Conservation (phyloP, 73 alveolate species). For the Diophrys appendiculata region DNA sequence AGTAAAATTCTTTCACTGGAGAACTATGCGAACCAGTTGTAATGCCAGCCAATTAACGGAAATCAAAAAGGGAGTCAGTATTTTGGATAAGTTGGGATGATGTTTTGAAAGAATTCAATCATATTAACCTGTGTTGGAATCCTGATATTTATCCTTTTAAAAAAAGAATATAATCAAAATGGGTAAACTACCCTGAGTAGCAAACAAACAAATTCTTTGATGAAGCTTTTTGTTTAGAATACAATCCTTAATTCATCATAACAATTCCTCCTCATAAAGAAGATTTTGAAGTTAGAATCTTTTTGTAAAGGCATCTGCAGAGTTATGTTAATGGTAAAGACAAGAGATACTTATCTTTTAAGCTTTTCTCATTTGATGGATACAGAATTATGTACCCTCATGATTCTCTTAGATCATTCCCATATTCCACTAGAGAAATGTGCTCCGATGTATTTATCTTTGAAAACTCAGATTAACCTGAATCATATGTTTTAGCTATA, state of each 20-base stretch:
- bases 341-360: conserved; percentile 26
- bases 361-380: conserved; percentile 59
- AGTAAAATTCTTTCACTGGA: conserved; percentile 22
- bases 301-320: conserved; percentile 52
- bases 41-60: conserved; percentile 14
- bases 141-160: conserved; percentile 57
- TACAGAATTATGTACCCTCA: conserved; percentile 56
- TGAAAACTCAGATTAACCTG: conserved; percentile 49
- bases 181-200: conserved; percentile 18
- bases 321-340: conserved; percentile 13
- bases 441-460: conserved; percentile 65
- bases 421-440: conserved; percentile 46
- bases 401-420: conserved; percentile 43
- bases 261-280: conserved; percentile 69
- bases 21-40: conserved; percentile 32
- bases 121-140: conserved; percentile 64
- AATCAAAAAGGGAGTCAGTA: conserved; percentile 31
- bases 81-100: conserved; percentile 59
- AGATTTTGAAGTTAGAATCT: conserved; percentile 64
- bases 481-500: conserved; percentile 49
- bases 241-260: conserved; percentile 53
- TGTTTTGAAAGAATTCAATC: conserved; percentile 29
- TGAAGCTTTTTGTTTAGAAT: conserved; percentile 33
- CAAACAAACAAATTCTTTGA: neutral
- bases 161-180: conserved; percentile 47